phyloP scores from a whole-genome alignment of 1,284 basidiomycete species.

The Peniophora sp. region DNA sequence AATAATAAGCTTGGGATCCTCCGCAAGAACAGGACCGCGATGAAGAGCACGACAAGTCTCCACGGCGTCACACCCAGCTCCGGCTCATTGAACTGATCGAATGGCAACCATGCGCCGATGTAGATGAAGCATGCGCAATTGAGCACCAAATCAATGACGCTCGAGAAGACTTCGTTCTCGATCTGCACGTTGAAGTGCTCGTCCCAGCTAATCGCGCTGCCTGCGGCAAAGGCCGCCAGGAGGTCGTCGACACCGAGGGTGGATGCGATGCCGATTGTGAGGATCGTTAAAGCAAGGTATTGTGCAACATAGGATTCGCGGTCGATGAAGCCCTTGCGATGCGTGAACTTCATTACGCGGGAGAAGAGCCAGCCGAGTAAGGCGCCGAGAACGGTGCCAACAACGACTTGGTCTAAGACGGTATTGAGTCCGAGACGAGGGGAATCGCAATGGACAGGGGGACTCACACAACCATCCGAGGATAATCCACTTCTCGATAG shows the following conservation, averaged over 20 bases:
- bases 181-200: constrained; percentile 84
- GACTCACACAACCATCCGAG: constrained; percentile 71
- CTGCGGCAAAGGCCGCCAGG: constrained; percentile 88
- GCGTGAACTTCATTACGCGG: constrained; percentile 77
- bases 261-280: constrained; percentile 74
- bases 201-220: constrained; percentile 91
- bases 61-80: constrained; percentile 64
- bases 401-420: constrained; percentile 73
- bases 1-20: constrained; percentile 71
- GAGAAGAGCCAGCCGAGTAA: constrained; percentile 71
- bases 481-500: constrained; percentile 74
- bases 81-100: constrained; percentile 55
- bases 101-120: constrained; percentile 87
- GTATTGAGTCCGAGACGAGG: constrained; percentile 3
- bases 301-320: constrained; percentile 89
- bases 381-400: constrained; percentile 74
- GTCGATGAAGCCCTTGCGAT: constrained; percentile 74
- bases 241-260: constrained; percentile 83
- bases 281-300: constrained; percentile 78
- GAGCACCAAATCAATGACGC: constrained; percentile 80
- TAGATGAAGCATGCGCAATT: constrained; percentile 88
- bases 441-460: neutral
- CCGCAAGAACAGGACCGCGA: constrained; percentile 63
- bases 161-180: constrained; percentile 81
- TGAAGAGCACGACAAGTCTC: constrained; percentile 63